A percentile compares a stretch with the other conserved stretches of the same genome.
Conservation (phyloP, 345 rosid genomes). For the Clarkia xantiana region DNA sequence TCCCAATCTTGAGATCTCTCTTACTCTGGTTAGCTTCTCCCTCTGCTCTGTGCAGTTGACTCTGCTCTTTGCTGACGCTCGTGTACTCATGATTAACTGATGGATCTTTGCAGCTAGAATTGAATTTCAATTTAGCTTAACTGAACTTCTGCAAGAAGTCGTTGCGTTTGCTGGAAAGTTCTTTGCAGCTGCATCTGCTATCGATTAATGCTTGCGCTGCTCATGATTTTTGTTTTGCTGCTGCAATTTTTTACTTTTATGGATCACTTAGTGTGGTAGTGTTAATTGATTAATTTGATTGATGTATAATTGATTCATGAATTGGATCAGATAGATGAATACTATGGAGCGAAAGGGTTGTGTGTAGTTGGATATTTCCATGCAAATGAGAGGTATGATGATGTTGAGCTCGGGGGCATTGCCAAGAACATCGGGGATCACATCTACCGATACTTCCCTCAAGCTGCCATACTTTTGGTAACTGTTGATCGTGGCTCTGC, state of each 20-base stretch:
- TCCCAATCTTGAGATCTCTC: conserved; percentile 91
- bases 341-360: conserved; percentile 53
- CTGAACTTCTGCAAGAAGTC: no score
- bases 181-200: no score
- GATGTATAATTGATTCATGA: neutral
- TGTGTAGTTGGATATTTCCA: conserved; percentile 83
- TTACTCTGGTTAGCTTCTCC: conserved; percentile 44
- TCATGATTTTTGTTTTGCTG: neutral
- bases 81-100: neutral
- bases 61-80: neutral
- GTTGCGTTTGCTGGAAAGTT: no score
- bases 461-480: conserved; percentile 66
- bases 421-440: conserved; percentile 88
- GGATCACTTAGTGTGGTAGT: no score
- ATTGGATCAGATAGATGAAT: conserved; percentile 59
- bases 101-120: no score
- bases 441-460: conserved; percentile 75
- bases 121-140: no score
- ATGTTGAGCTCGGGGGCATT: conserved; percentile 48
- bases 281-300: neutral
- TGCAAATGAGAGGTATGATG: conserved; percentile 85
- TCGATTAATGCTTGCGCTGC: no score
- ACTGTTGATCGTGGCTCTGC: conserved; percentile 4
- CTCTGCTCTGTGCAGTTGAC: neutral
- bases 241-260: neutral